Base-by-base conservation (phyloP, 495 filamentous ascomycete genomes). In the Glarea lozoyensis region DNA sequence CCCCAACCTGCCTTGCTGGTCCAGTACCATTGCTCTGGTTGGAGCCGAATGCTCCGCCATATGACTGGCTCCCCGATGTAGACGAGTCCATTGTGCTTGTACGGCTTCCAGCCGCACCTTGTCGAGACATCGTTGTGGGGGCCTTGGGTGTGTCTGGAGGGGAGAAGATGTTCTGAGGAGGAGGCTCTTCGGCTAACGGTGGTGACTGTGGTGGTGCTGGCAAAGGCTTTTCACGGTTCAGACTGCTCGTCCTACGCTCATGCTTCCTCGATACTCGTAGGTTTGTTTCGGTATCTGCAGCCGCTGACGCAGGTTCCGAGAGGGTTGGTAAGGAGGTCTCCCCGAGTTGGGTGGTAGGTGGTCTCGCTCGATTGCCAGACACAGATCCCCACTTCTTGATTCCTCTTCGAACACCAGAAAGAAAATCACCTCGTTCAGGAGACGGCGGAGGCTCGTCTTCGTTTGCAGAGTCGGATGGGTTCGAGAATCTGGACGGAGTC, bases 51-150 rank as follows among this genome's bases (percentile, higher is more conserved):
- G 51, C 49, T 34, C 36, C 56, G 2, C 37, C 56, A 48, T 71
- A 66, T 45, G 61, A 56, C 52, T 66, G 67, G 17, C 42, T 17
- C 55, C 9, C 65, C n/a, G 77, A 72, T 16, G 55, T 68, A 22
- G 61, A 61, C 17, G 79, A 78, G 48, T 84, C 81, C 64, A 81
- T 76, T 0, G 73, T 78, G 54, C 66, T 75, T 17, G 69, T 66
- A 42, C 72, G 60, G 54, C 57, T 67, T 12, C 69, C 66, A 56
- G 32, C 42, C 34, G 38, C 32, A 19, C 46, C 46, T 37, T 46
- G 31, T 35, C 46, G 43, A 22, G 50, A 53, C 50, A 56, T 56
- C 18, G 34, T 15, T 17, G 38, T 22, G 21, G 37, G 38, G 15
- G 37, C 34, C 50, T 45, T 48, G 4, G 49, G 46, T 4, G 54